Conservation (phyloP, 2,329 filamentous ascomycete species). For the Fusarium dlaminii region DNA sequence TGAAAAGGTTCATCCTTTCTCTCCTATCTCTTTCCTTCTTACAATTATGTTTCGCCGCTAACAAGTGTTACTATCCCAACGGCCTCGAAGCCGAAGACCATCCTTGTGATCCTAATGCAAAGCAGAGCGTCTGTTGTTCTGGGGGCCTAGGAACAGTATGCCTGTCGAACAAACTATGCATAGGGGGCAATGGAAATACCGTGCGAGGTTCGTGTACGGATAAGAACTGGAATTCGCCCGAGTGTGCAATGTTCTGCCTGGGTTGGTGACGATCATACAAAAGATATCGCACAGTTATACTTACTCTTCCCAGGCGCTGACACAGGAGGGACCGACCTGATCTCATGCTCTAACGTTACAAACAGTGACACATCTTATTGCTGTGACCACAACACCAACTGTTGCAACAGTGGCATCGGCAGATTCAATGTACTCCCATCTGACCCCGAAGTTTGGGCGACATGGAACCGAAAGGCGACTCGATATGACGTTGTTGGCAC, state of each 20-base stretch:
- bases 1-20: constrained; percentile 2
- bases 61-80: constrained; percentile 35
- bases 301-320: constrained; percentile 22
- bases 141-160: constrained; percentile 30
- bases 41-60: constrained; percentile 2
- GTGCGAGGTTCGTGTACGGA: constrained; percentile 41
- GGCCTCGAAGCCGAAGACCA: constrained; percentile 15
- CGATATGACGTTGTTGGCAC: constrained; percentile 31
- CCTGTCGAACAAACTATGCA: constrained; percentile 37
- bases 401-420: constrained; percentile 39
- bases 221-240: constrained; percentile 29
- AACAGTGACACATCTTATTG: constrained; percentile 38
- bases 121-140: constrained; percentile 36
- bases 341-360: constrained; percentile 41
- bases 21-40: constrained; percentile 11
- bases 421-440: constrained; percentile 40
- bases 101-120: constrained; percentile 31
- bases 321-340: constrained; percentile 39
- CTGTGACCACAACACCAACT: constrained; percentile 36
- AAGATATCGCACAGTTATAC: background rate
- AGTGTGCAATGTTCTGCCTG: constrained; percentile 31
- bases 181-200: constrained; percentile 28
- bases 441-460: constrained; percentile 33
- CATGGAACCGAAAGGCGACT: constrained; percentile 25
- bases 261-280: background rate